These are phyloP conservation scores for Kodamaea leandrae DNA, from an alignment of 805 yeast species.

Conservation along the genomic window DNA sequence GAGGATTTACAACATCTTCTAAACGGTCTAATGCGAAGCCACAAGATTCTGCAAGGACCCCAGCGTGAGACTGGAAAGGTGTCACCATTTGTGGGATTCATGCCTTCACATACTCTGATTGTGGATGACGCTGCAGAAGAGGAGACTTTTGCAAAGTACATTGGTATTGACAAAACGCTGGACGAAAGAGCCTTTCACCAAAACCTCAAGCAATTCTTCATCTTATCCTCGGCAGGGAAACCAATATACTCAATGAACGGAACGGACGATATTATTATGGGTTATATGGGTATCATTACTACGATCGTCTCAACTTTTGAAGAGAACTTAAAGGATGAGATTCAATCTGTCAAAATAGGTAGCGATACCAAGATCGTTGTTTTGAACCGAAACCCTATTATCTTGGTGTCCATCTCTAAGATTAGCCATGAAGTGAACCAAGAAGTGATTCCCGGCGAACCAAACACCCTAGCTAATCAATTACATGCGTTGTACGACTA, in stretches of 20 bases:
- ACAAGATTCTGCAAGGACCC: constrained; percentile 6
- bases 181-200: constrained; percentile 20
- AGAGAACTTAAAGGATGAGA: constrained; percentile 33
- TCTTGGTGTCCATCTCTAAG: constrained; percentile 67
- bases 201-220: constrained; percentile 67
- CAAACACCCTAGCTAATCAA: constrained; percentile 42
- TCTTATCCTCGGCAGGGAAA: constrained; percentile 82
- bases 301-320: constrained; percentile 73
- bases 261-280: constrained; percentile 60
- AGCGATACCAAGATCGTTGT: constrained; percentile 53
- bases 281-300: constrained; percentile 77
- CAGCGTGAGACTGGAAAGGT: not conserved
- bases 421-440: constrained; percentile 44
- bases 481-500: constrained; percentile 72
- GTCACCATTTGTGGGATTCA: constrained; percentile 7
- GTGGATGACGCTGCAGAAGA: constrained; percentile 7
- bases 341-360: constrained; percentile 53
- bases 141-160: constrained; percentile 17
- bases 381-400: constrained; percentile 62
- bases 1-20: constrained; percentile 26
- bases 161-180: constrained; percentile 17
- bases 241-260: constrained; percentile 82
- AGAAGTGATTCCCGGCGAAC: constrained; percentile 11
- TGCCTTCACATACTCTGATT: not conserved
- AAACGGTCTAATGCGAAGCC: constrained; percentile 21